Conservation (phyloP, 75 land plant genomes). For the Pinus taeda region DNA sequence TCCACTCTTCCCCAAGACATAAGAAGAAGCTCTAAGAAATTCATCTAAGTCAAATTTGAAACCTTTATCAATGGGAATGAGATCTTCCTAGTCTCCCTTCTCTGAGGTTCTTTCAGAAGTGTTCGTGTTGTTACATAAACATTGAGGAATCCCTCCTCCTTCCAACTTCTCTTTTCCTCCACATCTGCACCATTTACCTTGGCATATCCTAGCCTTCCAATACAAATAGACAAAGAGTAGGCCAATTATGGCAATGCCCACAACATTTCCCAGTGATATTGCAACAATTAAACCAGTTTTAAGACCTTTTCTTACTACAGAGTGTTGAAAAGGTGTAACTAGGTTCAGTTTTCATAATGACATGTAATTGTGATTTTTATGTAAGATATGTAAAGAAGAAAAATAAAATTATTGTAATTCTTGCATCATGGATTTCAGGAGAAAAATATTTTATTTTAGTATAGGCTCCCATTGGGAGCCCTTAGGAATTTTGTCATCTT, state of each 20-base stretch:
- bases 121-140: slow-evolving; percentile 19
- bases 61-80: slow-evolving; percentile 72
- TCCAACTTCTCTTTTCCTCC: slow-evolving; percentile 30
- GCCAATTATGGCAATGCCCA: slow-evolving; percentile 59
- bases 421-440: too few relatives aligned
- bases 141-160: slow-evolving; percentile 19
- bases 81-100: slow-evolving; percentile 36
- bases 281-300: slow-evolving; percentile 47
- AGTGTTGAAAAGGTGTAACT: too few relatives aligned
- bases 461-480: too few relatives aligned
- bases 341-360: too few relatives aligned
- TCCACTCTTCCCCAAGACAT: slow-evolving; percentile 89
- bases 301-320: slow-evolving; percentile 23
- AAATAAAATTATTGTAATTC: too few relatives aligned
- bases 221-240: slow-evolving; percentile 57
- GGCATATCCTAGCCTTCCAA: slow-evolving; percentile 51
- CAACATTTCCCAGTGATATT: slow-evolving; percentile 64
- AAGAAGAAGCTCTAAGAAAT: slow-evolving; percentile 82
- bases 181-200: slow-evolving; percentile 10
- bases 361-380: too few relatives aligned
- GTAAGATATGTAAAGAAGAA: too few relatives aligned
- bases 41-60: slow-evolving; percentile 78
- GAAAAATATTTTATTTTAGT: too few relatives aligned
- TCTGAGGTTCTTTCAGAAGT: slow-evolving; percentile 28
- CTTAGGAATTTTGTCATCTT: too few relatives aligned